phyloP scores from a whole-genome alignment of 2,329 filamentous ascomycete genomes.

The Penicillium sp. region DNA sequence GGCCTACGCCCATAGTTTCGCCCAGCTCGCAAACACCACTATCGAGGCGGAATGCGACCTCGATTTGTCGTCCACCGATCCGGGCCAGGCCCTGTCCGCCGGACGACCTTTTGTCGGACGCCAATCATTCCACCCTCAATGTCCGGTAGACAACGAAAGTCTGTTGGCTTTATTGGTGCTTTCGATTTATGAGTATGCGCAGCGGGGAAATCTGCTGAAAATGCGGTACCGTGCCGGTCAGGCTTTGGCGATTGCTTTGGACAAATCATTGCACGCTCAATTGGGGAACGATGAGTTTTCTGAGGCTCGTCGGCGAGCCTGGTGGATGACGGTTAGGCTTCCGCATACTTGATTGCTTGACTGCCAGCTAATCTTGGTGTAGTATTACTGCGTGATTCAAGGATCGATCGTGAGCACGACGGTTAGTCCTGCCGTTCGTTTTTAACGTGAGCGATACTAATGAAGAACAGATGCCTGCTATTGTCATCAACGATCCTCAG shows the following conservation, averaged over 20 bases:
- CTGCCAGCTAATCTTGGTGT: background rate
- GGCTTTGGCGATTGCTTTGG: slow-evolving; percentile 45
- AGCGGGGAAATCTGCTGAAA: slow-evolving; percentile 48
- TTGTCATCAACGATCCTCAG: slow-evolving; percentile 46
- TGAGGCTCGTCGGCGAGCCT: slow-evolving; percentile 47
- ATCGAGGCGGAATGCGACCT: slow-evolving; percentile 49
- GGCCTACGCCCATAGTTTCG: slow-evolving; percentile 43
- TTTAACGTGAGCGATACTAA: slow-evolving; percentile 9
- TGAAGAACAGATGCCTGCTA: slow-evolving; percentile 40
- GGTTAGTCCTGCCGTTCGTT: slow-evolving; percentile 27
- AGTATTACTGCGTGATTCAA: slow-evolving; percentile 50
- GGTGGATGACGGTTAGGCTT: slow-evolving; percentile 50
- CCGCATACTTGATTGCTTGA: background rate
- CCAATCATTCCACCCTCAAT: slow-evolving; percentile 39
- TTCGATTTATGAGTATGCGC: slow-evolving; percentile 50
- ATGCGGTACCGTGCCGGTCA: slow-evolving; percentile 50
- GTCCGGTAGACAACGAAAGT: slow-evolving; percentile 45
- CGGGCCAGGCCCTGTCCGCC: slow-evolving; percentile 42
- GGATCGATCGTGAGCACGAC: slow-evolving; percentile 49
- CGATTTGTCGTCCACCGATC: slow-evolving; percentile 41
- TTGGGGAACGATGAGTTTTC: slow-evolving; percentile 38
- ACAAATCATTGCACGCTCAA: slow-evolving; percentile 45
- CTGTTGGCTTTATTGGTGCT: slow-evolving; percentile 45
- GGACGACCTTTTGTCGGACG: slow-evolving; percentile 34
- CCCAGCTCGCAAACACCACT: slow-evolving; percentile 40